Percentiles rank a stretch among this genome's conserved stretches.
These are phyloP conservation scores for Podaxis sp. DNA, from an alignment of 768 basidiomycete genomes.

Conservation along the genomic window DNA sequence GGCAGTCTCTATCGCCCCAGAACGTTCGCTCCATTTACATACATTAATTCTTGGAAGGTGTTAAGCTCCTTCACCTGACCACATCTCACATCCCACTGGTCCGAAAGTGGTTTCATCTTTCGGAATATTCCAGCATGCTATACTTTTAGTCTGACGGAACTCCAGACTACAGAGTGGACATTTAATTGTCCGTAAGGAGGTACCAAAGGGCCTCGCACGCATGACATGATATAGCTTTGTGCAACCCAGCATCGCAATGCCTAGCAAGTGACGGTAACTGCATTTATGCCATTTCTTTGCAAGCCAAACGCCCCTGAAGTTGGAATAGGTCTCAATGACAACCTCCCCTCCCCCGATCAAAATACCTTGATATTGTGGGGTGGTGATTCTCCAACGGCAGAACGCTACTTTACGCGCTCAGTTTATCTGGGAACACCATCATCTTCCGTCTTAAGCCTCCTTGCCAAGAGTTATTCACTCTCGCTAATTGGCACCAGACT, in stretches of 20 bases:
- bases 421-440: neutral
- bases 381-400: too few species aligned
- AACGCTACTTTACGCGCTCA: too few species aligned
- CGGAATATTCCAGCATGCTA: conserved; percentile 7
- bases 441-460: neutral
- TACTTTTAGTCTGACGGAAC: conserved; percentile 9
- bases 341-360: neutral
- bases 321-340: neutral
- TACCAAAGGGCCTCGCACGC: neutral
- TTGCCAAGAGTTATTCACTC: neutral
- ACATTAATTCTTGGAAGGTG: conserved; percentile 14
- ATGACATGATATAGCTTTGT: neutral
- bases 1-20: conserved; percentile 5
- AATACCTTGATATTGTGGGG: neutral
- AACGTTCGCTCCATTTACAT: conserved; percentile 12
- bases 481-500: neutral
- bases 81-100: neutral
- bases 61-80: conserved; percentile 10
- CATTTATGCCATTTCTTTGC: too few species aligned
- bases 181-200: neutral
- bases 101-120: neutral
- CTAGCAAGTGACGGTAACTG: too few species aligned
- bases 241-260: neutral
- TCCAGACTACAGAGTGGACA: neutral
- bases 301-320: too few species aligned